Percentiles rank a stretch among this genome's conserved stretches.
Conservation (phyloP, 2,329 filamentous ascomycete genomes). For the Hymenoscyphus salicellus region DNA sequence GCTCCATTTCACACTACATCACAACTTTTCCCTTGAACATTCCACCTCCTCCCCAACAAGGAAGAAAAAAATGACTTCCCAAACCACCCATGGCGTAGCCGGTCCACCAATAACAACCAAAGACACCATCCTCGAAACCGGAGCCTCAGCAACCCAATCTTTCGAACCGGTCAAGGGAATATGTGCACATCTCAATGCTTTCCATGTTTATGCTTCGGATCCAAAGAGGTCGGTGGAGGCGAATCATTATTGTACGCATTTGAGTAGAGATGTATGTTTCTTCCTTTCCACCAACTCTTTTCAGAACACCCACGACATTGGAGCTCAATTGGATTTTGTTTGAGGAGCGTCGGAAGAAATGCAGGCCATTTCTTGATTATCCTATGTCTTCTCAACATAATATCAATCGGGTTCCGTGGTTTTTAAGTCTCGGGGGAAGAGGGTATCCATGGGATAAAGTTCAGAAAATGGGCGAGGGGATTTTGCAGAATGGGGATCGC, state of each 20-base stretch:
- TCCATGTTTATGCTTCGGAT: conserved; percentile 74
- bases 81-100: conserved; percentile 17
- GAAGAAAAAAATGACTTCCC: conserved; percentile 19
- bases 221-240: conserved; percentile 67
- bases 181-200: conserved; percentile 80
- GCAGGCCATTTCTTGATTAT: too few species aligned
- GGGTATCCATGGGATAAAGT: too few species aligned
- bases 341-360: too few species aligned
- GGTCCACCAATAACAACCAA: conserved; percentile 44
- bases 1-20: not conserved
- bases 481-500: not conserved
- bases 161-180: conserved; percentile 71
- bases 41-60: too few species aligned
- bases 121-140: conserved; percentile 59
- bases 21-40: not conserved
- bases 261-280: conserved; percentile 68
- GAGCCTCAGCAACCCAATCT: conserved; percentile 57
- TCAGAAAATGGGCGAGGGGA: too few species aligned
- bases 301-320: too few species aligned
- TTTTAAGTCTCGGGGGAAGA: too few species aligned
- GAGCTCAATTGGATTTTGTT: too few species aligned
- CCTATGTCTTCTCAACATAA: too few species aligned
- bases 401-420: too few species aligned
- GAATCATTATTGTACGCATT: conserved; percentile 81
- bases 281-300: conserved; percentile 60